A percentile compares a stretch with the other conserved stretches of the same genome.
Conservation (phyloP, 2,329 filamentous ascomycete genomes). For the Akanthomyces uredinophilus region DNA sequence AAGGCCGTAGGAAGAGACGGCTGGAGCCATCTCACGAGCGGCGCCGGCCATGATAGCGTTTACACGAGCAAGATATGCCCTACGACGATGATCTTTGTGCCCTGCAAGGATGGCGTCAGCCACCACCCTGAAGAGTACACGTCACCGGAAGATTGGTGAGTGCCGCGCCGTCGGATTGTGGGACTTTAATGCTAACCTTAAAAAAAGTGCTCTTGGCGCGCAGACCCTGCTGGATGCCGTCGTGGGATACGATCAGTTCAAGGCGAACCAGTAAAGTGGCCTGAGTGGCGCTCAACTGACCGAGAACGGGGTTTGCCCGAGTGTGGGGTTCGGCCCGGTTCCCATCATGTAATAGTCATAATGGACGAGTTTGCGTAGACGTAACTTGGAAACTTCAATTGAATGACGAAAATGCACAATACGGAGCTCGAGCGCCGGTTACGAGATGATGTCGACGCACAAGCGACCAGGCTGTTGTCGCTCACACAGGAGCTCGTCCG, state of each 20-base stretch:
- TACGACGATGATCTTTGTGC: constrained; percentile 36
- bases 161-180: neutral
- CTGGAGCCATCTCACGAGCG: constrained; percentile 30
- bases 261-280: neutral
- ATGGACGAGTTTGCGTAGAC: too few relatives aligned
- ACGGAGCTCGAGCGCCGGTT: neutral
- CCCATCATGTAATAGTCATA: neutral
- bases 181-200: neutral
- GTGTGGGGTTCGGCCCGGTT: neutral
- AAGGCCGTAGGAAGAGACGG: constrained; percentile 45
- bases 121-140: constrained; percentile 34
- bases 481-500: constrained; percentile 1
- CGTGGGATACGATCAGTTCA: constrained; percentile 17
- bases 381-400: neutral
- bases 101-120: constrained; percentile 32
- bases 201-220: constrained; percentile 18
- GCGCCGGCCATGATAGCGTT: constrained; percentile 36
- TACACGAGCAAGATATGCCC: constrained; percentile 29
- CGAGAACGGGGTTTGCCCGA: neutral
- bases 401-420: neutral
- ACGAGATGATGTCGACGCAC: neutral
- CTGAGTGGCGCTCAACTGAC: neutral
- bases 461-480: neutral
- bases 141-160: constrained; percentile 29
- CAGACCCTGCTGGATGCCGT: constrained; percentile 21